Percentiles rank a stretch among this genome's conserved stretches.
phyloP scores from a whole-genome alignment of 2,329 filamentous ascomycete species.

The Apiospora aurea region DNA sequence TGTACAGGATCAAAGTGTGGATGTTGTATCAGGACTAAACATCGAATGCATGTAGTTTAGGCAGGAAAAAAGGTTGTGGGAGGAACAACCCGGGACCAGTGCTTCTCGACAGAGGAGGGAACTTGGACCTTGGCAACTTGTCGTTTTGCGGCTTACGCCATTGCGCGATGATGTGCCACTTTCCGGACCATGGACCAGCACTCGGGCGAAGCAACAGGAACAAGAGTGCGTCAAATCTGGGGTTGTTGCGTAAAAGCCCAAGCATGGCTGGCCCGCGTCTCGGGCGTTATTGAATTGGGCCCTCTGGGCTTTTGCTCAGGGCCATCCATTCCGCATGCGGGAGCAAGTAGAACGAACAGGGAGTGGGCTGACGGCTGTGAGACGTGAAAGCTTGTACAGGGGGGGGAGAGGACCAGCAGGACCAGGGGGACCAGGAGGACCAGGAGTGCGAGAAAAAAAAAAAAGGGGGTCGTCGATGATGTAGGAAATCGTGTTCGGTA shows the following conservation, averaged over 20 bases:
- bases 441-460: background rate
- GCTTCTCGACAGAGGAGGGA: conserved; percentile 2
- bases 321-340: background rate
- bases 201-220: background rate
- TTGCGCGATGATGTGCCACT: conserved; percentile 1
- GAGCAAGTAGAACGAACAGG: background rate
- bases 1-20: background rate
- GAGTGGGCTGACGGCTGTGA: background rate
- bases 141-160: conserved; percentile 12
- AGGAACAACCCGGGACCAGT: background rate
- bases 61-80: background rate
- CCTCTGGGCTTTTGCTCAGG: background rate
- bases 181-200: background rate
- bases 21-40: background rate
- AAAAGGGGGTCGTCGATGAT: conserved; percentile 2
- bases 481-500: background rate
- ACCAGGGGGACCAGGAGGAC: too few species aligned
- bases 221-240: conserved; percentile 15
- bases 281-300: background rate
- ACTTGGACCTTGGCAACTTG: background rate
- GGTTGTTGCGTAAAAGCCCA: conserved; percentile 12
- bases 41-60: background rate
- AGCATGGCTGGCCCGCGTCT: conserved; percentile 4
- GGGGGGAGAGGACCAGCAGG: too few species aligned
- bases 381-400: background rate